Evolutionary conservation across 83 land plant genomes (phyloP).

Genomic region (Picea mariana): DNA sequence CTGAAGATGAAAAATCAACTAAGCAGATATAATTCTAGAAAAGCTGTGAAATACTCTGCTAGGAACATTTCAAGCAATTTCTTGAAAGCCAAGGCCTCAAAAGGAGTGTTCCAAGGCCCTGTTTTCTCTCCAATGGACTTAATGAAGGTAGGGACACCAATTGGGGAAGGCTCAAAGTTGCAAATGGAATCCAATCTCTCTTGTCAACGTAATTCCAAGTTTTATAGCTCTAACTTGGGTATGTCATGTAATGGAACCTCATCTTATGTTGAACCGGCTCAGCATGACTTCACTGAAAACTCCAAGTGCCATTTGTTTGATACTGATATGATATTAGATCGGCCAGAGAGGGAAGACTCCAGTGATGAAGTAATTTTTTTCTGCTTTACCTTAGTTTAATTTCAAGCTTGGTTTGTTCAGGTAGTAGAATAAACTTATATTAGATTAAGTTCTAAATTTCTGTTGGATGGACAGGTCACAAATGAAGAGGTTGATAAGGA

Average conservation of each 20-base stretch:
- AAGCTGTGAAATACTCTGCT: not conserved
- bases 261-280: constrained; percentile 8
- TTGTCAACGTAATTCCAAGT: constrained; percentile 3
- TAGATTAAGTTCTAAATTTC: not conserved
- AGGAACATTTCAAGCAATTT: constrained; percentile 6
- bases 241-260: not conserved
- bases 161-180: not conserved
- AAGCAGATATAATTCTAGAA: not conserved
- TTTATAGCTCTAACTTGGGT: not conserved
- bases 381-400: not conserved
- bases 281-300: not conserved
- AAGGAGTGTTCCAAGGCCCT: not conserved
- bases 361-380: constrained; percentile 4
- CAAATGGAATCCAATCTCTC: not conserved
- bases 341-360: constrained; percentile 10
- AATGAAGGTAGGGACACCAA: not conserved
- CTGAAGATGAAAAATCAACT: constrained; percentile 14
- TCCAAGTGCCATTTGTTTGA: not conserved
- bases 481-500: constrained; percentile 5
- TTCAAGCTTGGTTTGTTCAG: not conserved
- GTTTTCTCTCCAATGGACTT: not conserved
- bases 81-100: not conserved
- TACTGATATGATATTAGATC: constrained; percentile 1
- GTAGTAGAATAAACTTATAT: not conserved
- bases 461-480: constrained; percentile 1